A percentile compares a stretch with the other conserved stretches of the same genome.
Evolutionary conservation across 352 stramenopile species (phyloP).

Genomic region (Phytophthora pisi): DNA sequence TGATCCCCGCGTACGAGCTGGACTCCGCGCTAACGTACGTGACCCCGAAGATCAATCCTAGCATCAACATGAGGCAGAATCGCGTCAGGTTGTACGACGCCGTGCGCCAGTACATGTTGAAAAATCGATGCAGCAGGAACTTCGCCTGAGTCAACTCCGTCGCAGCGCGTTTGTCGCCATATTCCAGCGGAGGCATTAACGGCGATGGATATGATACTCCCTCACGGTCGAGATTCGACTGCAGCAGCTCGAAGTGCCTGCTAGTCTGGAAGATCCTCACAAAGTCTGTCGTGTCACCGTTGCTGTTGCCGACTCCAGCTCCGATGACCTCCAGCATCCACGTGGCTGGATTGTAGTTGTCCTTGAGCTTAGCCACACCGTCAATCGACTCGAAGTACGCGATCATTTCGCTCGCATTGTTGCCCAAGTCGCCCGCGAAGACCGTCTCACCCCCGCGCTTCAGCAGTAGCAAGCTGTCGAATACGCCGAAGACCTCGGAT

Average conservation of each 20-base stretch:
- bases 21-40: constrained; percentile 29
- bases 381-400: too few species aligned
- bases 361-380: too few species aligned
- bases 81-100: too few species aligned
- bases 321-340: constrained; percentile 48
- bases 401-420: constrained; percentile 33
- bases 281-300: constrained; percentile 14
- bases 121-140: constrained; percentile 55
- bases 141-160: not conserved
- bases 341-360: constrained; percentile 10
- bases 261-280: too few species aligned
- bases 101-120: constrained; percentile 21
- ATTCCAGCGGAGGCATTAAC: too few species aligned
- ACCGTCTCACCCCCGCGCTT: constrained; percentile 5
- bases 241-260: too few species aligned
- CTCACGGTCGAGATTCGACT: too few species aligned
- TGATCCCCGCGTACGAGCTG: constrained; percentile 30
- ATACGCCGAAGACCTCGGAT: constrained; percentile 4
- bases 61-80: constrained; percentile 3
- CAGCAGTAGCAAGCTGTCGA: constrained; percentile 30
- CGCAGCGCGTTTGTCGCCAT: too few species aligned
- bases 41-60: constrained; percentile 30
- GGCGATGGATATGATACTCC: too few species aligned
- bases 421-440: not conserved
- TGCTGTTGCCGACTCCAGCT: constrained; percentile 40